Base-by-base conservation (phyloP, 1,284 basidiomycete species). In the Clitocybe nebularis region DNA sequence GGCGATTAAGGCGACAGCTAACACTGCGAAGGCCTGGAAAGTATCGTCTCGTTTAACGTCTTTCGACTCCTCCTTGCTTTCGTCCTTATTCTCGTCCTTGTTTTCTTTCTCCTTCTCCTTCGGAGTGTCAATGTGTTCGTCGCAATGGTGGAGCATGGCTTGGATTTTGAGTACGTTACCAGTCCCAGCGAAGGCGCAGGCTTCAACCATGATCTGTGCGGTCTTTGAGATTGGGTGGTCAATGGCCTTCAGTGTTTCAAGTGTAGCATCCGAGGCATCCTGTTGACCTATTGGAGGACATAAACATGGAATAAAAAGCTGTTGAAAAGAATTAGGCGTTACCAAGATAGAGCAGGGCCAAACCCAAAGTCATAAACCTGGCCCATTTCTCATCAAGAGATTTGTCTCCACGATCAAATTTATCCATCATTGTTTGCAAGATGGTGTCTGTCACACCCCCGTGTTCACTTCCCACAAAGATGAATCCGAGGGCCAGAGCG, bases 131-230 rank as follows among this genome's bases (percentile, higher is more conserved):
- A 93, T 75, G 57, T 97, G 93, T 60, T 98, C 94, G 39, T 89
- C 89, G 58, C 95, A 98, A 51, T 92, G 79, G 56, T 97, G 93
- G 13, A 99, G 76, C 79, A 99, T 89, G 36, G 77, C 74, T 62
- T 99, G 96, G 20, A 99, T 79, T 67, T 93, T 93, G 45, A 99
- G 74, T 2, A 98, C 95, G 58, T 98, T 96, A 26, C 95, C 94
- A 0, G 93, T 95, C 3, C 92, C 96, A 2, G 94, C 95, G 60
- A 89, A 98, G 2, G 93, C 84, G 61, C 94, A 97, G 35, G 91
- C 89, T 56, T 98, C 93, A 14, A 98, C 92, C 33, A 99, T 74
- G 41, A 97, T 86, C 54, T 92, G 88, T 1, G 93, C 89, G 39
- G 92, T 91, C 58, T 90, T 91, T 19, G 92, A 86, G 44, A 97